Conservation (phyloP, 768 basidiomycete genomes). For the Suillus variegatus region DNA sequence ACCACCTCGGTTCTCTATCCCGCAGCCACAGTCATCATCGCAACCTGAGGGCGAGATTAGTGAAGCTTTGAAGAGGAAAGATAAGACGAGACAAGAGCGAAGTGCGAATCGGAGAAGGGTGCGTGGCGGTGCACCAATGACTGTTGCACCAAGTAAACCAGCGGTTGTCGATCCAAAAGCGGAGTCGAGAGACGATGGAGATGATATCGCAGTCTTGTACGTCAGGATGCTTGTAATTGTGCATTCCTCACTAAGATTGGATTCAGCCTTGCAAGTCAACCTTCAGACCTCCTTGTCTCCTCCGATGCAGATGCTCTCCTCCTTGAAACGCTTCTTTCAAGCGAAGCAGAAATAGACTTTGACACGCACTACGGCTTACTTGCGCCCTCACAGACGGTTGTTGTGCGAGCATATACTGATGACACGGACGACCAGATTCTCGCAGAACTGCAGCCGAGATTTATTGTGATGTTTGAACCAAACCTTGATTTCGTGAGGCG, state of each 20-base stretch:
- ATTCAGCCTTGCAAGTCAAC: slow-evolving; percentile 23
- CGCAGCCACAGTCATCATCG: slow-evolving; percentile 19
- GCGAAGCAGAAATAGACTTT: slow-evolving; percentile 55
- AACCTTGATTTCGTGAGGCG: slow-evolving; percentile 90
- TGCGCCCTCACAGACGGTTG: slow-evolving; percentile 72
- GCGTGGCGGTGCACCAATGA: slow-evolving; percentile 64
- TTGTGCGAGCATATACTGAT: slow-evolving; percentile 87
- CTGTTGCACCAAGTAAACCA: slow-evolving; percentile 11
- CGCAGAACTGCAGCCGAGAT: slow-evolving; percentile 84
- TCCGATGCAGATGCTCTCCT: slow-evolving; percentile 24
- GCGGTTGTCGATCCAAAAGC: slow-evolving; percentile 12
- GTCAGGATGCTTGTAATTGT: slow-evolving; percentile 20
- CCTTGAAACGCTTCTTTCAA: slow-evolving; percentile 26
- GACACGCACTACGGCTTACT: slow-evolving; percentile 81
- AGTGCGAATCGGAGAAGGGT: slow-evolving; percentile 68
- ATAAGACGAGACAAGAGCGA: slow-evolving; percentile 59
- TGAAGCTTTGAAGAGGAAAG: slow-evolving; percentile 79
- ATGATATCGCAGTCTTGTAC: slow-evolving; percentile 61
- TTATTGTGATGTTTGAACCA: slow-evolving; percentile 95
- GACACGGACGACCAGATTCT: slow-evolving; percentile 91
- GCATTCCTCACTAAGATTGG: background rate
- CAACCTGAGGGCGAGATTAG: slow-evolving; percentile 47
- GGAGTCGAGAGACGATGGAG: slow-evolving; percentile 21
- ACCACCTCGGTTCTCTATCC: background rate
- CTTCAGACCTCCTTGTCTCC: slow-evolving; percentile 13